Evolutionary conservation across 73 alveolate species (phyloP).

Genomic region (Tetrahymena borealis): DNA sequence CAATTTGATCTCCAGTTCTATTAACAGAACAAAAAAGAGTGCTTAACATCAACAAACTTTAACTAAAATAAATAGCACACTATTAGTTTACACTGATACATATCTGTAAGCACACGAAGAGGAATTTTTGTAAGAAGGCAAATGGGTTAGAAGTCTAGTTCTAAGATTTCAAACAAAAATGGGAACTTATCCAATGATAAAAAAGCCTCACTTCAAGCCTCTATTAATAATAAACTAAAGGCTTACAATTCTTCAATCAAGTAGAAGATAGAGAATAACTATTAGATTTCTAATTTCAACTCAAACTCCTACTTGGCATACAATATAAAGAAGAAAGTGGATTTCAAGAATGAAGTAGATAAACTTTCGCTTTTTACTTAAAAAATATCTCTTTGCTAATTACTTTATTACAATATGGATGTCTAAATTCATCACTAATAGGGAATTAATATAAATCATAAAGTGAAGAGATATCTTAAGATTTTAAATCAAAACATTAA

Average conservation of each 20-base stretch:
- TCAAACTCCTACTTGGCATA: not conserved
- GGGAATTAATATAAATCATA: too few species aligned
- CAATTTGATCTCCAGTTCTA: not conserved
- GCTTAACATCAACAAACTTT: not conserved
- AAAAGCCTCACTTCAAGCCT: not conserved
- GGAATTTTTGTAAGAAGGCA: not conserved
- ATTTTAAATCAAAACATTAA: too few species aligned
- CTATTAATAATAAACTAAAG: not conserved
- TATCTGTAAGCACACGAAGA: too few species aligned
- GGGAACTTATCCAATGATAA: not conserved
- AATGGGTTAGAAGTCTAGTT: not conserved
- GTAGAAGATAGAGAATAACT: not conserved
- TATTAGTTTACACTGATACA: too few species aligned
- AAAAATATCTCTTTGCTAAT: not conserved
- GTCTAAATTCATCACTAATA: too few species aligned
- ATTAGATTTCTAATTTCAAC: not conserved
- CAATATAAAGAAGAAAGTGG: not conserved
- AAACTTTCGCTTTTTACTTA: not conserved
- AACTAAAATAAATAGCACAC: too few species aligned
- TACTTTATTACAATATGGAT: not conserved
- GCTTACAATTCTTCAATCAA: not conserved
- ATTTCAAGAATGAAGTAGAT: not conserved
- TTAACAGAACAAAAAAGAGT: not conserved
- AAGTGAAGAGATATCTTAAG: too few species aligned
- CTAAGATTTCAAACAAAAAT: not conserved